Percentiles rank a stretch among this genome's conserved stretches.
Conservation (phyloP, 768 basidiomycete genomes). For the Auricularia auricula-judae region DNA sequence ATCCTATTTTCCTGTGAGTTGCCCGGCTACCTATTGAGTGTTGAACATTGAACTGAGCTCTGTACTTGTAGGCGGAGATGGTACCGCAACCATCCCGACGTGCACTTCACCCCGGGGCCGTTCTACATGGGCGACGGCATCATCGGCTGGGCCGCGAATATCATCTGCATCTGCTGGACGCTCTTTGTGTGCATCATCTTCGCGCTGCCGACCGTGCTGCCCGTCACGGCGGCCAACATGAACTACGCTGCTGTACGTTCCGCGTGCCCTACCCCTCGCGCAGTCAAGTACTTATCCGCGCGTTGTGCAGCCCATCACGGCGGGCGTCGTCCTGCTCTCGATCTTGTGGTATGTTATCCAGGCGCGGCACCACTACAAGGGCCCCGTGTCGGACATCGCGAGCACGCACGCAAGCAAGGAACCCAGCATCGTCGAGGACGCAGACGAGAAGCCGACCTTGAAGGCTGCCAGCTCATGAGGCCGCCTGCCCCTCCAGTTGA, state of each 20-base stretch:
- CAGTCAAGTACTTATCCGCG: too few relatives aligned
- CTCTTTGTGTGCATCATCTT: constrained; percentile 61
- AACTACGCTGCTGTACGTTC: constrained; percentile 62
- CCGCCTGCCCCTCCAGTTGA: too few relatives aligned
- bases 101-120: constrained; percentile 75
- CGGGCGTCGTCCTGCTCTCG: constrained; percentile 41
- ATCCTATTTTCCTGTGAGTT: constrained; percentile 57
- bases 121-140: constrained; percentile 72
- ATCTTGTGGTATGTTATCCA: constrained; percentile 42
- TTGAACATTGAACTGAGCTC: too few relatives aligned
- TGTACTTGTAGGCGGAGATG: constrained; percentile 35
- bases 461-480: too few relatives aligned
- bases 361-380: constrained; percentile 45
- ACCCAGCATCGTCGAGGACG: neutral
- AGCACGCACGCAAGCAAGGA: constrained; percentile 8
- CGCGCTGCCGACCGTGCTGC: constrained; percentile 55
- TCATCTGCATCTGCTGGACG: constrained; percentile 59
- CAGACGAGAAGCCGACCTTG: neutral
- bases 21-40: too few relatives aligned
- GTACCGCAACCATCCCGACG: constrained; percentile 65
- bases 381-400: constrained; percentile 42
- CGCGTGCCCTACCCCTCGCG: neutral
- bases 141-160: constrained; percentile 50
- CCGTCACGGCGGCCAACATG: constrained; percentile 65
- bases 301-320: constrained; percentile 25